These are phyloP conservation scores for Phlebiopsis gigantea DNA, from an alignment of 768 basidiomycete species.

Conservation along the genomic window DNA sequence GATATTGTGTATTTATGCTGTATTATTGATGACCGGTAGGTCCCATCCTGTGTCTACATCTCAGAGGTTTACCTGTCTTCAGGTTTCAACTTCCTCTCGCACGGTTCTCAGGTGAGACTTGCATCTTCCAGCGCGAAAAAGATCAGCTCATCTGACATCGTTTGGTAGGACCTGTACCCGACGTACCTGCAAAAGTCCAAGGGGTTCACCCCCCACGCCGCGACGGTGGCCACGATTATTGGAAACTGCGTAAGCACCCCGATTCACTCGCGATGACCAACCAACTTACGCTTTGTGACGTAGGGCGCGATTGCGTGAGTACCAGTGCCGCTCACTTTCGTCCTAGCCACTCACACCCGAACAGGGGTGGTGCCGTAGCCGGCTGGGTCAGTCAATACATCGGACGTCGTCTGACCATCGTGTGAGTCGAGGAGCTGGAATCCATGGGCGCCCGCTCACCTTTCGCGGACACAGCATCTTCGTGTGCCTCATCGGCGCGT, in stretches of 20 bases:
- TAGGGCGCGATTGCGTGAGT: conserved; percentile 43
- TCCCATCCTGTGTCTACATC: not conserved
- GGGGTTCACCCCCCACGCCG: conserved; percentile 46
- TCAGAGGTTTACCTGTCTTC: not conserved
- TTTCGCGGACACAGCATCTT: conserved; percentile 39
- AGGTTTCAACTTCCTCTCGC: conserved; percentile 51
- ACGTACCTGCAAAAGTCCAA: conserved; percentile 67
- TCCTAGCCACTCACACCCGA: conserved; percentile 14
- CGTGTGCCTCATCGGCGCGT: conserved; percentile 49
- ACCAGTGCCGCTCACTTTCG: not conserved
- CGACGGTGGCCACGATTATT: conserved; percentile 79
- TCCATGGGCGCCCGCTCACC: not conserved
- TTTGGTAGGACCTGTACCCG: conserved; percentile 64
- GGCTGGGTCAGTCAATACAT: conserved; percentile 70
- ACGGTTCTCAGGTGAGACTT: conserved; percentile 33
- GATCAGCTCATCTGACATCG: not conserved
- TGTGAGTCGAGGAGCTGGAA: conserved; percentile 25
- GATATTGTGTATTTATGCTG: conserved; percentile 77
- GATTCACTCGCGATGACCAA: not conserved
- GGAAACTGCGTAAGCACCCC: conserved; percentile 52
- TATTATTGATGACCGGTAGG: conserved; percentile 68
- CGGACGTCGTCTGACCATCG: conserved; percentile 80
- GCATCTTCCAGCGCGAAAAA: not conserved
- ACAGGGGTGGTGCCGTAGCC: conserved; percentile 63
- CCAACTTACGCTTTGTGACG: not conserved